Evolutionary conservation across 805 yeast species (phyloP), one percentile per base, ranked within the genome.

Genomic region (Blastobotrys muscicola): DNA sequence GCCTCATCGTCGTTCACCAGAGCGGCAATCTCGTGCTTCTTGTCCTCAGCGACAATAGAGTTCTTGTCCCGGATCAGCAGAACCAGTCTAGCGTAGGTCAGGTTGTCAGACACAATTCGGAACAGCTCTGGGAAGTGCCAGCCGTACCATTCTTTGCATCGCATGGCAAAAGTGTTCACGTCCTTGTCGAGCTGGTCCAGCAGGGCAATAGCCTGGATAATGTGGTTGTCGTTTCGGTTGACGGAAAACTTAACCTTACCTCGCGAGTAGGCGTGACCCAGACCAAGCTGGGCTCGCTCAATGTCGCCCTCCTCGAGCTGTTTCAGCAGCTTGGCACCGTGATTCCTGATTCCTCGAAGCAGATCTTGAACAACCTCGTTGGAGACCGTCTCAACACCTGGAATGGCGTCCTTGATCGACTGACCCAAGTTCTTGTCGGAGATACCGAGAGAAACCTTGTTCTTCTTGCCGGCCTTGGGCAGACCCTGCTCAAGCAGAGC

Each of bases 91-190:
- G 97, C 95, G 66, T 75, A 89, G 50, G 74, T 70, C 71, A 83
- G 84, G 74, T 86, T 87, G 68, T 89, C 96, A 54, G 85, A 78
- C 43, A 85, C 94, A 58, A 89, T 76, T 69, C 83, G 85, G 57
- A 94, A 92, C 69, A 87, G 77, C 71, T 87, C 97, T 47, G 97
- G 97, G 80, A 92, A 87, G 66, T 87, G 97, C 97, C 97, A 87
- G 58, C 95, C 94, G 70, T 87, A 87, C 97, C 97, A 87, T 70
- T 87, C 97, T 72, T 87, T 85, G 54, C 84, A 92, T 69, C 97
- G 80, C 97, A 87, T 87, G 47, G 96, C 82, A 66, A 85, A 92
- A 48, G 96, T 89, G 74, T 92, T 92, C 68, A 92, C 83, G 65
- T 92, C 98, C 72, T 94, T 94, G 71, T 92, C 98, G 60, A 92